Evolutionary conservation across 2,329 filamentous ascomycete genomes (phyloP).

Genomic region (Eutypella sp.): DNA sequence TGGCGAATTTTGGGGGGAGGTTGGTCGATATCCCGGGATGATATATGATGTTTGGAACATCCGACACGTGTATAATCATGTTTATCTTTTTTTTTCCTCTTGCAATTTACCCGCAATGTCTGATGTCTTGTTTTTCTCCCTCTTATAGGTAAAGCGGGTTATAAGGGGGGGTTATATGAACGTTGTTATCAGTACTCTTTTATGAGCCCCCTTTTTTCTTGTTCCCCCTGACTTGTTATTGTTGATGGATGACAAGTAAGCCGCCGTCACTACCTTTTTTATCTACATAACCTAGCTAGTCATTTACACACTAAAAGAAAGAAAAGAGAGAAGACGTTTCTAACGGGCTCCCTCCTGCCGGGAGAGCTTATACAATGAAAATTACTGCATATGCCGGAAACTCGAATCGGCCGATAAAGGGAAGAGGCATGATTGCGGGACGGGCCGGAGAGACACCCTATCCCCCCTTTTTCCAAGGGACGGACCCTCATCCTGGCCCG

Average conservation of each 20-base stretch:
- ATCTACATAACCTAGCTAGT: too few species aligned
- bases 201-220: background rate
- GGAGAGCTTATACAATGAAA: too few species aligned
- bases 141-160: background rate
- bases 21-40: background rate
- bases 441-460: background rate
- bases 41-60: background rate
- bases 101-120: background rate
- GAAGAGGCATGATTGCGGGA: background rate
- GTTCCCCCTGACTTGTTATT: background rate
- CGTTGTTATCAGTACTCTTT: background rate
- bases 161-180: background rate
- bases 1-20: background rate
- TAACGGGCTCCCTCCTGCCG: too few species aligned
- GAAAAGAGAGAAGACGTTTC: background rate
- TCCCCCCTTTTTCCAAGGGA: too few species aligned
- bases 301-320: too few species aligned
- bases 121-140: background rate
- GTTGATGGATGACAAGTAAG: background rate
- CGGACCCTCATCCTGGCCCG: too few species aligned
- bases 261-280: background rate
- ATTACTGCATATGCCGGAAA: too few species aligned
- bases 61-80: background rate
- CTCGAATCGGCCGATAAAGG: too few species aligned
- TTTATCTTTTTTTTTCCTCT: background rate